Evolutionary conservation across 176 grass and related monocot genomes (phyloP).

Genomic region (Eragrostis curvula): DNA sequence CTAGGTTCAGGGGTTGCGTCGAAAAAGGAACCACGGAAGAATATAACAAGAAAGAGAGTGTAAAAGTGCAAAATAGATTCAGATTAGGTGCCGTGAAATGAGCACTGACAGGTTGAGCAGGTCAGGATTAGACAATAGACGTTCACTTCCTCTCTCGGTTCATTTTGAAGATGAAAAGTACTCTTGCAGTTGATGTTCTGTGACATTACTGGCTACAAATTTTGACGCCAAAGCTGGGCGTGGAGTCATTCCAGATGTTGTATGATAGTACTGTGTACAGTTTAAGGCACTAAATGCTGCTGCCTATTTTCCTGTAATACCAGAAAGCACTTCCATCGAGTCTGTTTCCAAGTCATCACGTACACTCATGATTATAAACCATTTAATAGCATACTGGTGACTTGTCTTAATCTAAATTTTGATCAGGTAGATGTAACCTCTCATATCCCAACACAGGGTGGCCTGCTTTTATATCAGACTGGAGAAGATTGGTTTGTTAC

Average conservation of each 20-base stretch:
- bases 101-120: slow-evolving; percentile 24
- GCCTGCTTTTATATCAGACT: not conserved
- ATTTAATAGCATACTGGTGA: not conserved
- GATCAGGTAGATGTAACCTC: not conserved
- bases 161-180: slow-evolving; percentile 37
- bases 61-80: slow-evolving; percentile 45
- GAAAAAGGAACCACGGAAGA: slow-evolving; percentile 85
- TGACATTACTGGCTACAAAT: slow-evolving; percentile 13
- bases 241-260: slow-evolving; percentile 29
- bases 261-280: slow-evolving; percentile 39
- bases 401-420: not conserved
- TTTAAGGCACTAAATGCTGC: not conserved
- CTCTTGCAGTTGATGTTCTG: slow-evolving; percentile 13
- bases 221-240: slow-evolving; percentile 23
- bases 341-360: not conserved
- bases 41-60: slow-evolving; percentile 69
- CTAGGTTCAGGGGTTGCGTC: slow-evolving; percentile 46
- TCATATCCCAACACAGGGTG: not conserved
- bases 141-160: not conserved
- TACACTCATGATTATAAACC: not conserved
- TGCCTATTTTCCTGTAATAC: not conserved
- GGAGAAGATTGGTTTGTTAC: not conserved
- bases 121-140: slow-evolving; percentile 32
- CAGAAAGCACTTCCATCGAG: not conserved
- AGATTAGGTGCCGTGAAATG: slow-evolving; percentile 36